phyloP scores from a whole-genome alignment of 2,329 filamentous ascomycete genomes.

The Neurospora crassa region DNA sequence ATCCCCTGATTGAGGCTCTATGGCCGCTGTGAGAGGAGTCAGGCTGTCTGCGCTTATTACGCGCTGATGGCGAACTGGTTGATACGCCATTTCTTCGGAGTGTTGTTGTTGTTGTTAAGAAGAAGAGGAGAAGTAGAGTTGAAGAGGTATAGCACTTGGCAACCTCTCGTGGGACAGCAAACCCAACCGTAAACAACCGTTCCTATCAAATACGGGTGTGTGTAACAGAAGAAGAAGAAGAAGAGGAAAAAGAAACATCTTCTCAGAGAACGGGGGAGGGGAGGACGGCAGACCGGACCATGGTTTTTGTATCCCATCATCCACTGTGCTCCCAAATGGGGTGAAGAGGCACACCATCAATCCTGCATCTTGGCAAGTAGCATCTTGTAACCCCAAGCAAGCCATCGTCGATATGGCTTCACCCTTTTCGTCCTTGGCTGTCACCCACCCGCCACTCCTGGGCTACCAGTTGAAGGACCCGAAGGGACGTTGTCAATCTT shows the following conservation, averaged over 20 bases:
- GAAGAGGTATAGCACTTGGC: neutral
- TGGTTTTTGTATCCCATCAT: neutral
- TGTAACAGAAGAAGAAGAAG: neutral
- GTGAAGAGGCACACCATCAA: neutral
- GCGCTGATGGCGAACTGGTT: neutral
- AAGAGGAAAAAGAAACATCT: neutral
- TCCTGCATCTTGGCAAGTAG: neutral
- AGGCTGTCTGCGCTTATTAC: neutral
- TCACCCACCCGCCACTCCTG: neutral
- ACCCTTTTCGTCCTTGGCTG: neutral
- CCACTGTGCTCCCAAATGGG: neutral
- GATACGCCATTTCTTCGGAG: neutral
- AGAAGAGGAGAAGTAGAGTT: neutral
- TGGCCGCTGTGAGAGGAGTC: neutral
- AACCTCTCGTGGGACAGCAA: neutral
- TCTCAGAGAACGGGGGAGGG: neutral
- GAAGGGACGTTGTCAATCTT: neutral
- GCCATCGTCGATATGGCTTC: neutral
- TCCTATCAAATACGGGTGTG: too few relatives aligned
- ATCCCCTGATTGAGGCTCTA: neutral
- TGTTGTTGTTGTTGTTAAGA: neutral
- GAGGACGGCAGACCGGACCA: neutral
- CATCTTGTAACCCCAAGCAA: neutral
- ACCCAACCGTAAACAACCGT: too few relatives aligned
- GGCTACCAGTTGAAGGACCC: neutral